Evolutionary conservation across 2,329 filamentous ascomycete species (phyloP).

Genomic region (Nigrospora oryzae): DNA sequence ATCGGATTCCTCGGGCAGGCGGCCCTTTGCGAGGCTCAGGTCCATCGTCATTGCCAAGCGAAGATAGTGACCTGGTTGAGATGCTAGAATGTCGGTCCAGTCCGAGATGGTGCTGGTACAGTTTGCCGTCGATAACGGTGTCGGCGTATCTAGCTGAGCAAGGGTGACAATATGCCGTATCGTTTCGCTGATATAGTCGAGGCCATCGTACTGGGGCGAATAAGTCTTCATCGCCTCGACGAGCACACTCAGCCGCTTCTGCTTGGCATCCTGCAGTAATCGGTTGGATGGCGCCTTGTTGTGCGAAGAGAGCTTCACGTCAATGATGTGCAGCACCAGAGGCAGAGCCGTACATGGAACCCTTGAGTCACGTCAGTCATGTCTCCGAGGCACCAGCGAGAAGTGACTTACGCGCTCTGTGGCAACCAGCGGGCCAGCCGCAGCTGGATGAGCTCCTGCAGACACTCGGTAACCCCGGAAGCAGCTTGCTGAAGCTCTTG

Average conservation of each 20-base stretch:
- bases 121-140: slow-evolving; percentile 8
- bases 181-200: slow-evolving; percentile 34
- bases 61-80: slow-evolving; percentile 29
- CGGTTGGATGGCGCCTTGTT: slow-evolving; percentile 8
- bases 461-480: slow-evolving; percentile 31
- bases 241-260: slow-evolving; percentile 33
- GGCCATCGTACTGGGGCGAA: slow-evolving; percentile 34
- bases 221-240: slow-evolving; percentile 37
- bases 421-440: slow-evolving; percentile 35
- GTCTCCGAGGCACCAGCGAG: too few species aligned
- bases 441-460: slow-evolving; percentile 37
- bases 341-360: slow-evolving; percentile 27
- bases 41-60: slow-evolving; percentile 34
- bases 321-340: slow-evolving; percentile 26
- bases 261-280: slow-evolving; percentile 26
- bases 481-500: slow-evolving; percentile 35
- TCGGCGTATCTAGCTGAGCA: slow-evolving; percentile 24
- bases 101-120: slow-evolving; percentile 22
- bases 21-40: slow-evolving; percentile 31
- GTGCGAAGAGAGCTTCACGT: slow-evolving; percentile 24
- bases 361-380: slow-evolving; percentile 4
- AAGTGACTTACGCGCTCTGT: slow-evolving; percentile 32
- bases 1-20: slow-evolving; percentile 29
- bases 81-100: slow-evolving; percentile 33
- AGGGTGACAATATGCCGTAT: slow-evolving; percentile 33